These are phyloP conservation scores for Wickerhamomyces canadensis DNA, from an alignment of 805 yeast species.

Conservation along the genomic window DNA sequence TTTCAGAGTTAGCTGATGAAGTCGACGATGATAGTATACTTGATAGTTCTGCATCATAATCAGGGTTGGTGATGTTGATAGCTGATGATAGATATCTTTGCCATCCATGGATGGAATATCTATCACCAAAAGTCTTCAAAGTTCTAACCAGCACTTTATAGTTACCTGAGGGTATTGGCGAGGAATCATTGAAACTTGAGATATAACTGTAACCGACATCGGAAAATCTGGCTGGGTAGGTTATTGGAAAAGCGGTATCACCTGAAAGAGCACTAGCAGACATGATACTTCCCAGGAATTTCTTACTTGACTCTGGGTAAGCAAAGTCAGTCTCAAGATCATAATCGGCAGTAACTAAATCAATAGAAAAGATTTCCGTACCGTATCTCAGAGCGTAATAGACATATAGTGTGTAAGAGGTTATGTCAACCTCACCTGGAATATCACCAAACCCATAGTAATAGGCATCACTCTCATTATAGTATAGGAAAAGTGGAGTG, in stretches of 20 bases:
- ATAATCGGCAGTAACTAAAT: constrained; percentile 12
- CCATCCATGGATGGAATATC: background rate
- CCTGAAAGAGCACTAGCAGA: background rate
- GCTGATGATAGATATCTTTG: background rate
- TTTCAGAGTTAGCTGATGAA: too few relatives aligned
- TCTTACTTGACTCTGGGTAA: background rate
- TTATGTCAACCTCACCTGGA: constrained; percentile 1
- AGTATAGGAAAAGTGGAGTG: constrained; percentile 5
- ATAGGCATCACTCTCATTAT: constrained; percentile 4
- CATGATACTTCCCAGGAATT: background rate
- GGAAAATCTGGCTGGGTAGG: background rate
- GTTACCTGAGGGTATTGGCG: background rate
- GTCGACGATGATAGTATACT: too few relatives aligned
- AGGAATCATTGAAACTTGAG: background rate
- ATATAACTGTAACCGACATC: background rate
- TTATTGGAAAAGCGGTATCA: background rate
- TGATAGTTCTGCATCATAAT: background rate
- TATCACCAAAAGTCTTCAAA: constrained; percentile 1
- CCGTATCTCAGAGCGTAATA: constrained; percentile 8
- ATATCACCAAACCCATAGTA: background rate
- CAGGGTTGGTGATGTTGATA: background rate
- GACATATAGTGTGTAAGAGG: constrained; percentile 4
- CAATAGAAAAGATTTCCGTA: constrained; percentile 8
- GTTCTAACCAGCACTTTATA: background rate
- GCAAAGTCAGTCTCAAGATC: background rate